A percentile compares a stretch with the other conserved stretches of the same genome.
Conservation (phyloP, 371 early-diverging fungal genomes). For the Mucor ambiguus region DNA sequence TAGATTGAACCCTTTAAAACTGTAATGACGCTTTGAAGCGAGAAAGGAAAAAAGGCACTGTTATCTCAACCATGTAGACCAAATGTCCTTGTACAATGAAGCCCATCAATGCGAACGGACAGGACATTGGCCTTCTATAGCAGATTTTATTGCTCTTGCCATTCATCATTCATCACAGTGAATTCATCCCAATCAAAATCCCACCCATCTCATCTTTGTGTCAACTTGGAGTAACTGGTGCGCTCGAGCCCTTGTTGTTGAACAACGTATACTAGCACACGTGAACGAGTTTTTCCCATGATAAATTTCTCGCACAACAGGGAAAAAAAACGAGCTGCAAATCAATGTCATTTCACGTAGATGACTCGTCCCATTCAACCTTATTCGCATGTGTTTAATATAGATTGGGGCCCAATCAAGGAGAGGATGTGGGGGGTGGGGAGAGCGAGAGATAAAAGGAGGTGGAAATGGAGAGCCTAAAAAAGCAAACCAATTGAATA, state of each 20-base stretch:
- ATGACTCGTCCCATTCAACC: neutral
- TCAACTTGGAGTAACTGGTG: neutral
- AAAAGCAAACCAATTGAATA: neutral
- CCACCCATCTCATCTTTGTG: too few species aligned
- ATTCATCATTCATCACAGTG: too few species aligned
- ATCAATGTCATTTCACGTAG: neutral
- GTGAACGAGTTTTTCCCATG: slow-evolving; percentile 4
- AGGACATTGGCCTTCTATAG: too few species aligned
- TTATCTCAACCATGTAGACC: too few species aligned
- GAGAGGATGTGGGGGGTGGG: neutral
- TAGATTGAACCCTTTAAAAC: too few species aligned
- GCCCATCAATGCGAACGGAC: too few species aligned
- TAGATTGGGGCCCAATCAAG: neutral
- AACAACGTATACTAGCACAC: neutral
- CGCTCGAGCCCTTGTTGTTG: slow-evolving; percentile 5
- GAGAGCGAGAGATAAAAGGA: neutral
- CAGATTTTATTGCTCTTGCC: too few species aligned
- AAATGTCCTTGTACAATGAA: too few species aligned
- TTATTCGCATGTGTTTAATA: neutral
- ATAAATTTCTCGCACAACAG: neutral
- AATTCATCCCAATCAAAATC: too few species aligned
- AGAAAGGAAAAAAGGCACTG: too few species aligned
- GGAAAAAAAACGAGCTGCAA: neutral
- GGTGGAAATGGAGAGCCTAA: neutral
- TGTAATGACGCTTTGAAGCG: too few species aligned